These are phyloP conservation scores for Lactifluus echinatus DNA, from an alignment of 768 basidiomycete genomes.

Conservation along the genomic window DNA sequence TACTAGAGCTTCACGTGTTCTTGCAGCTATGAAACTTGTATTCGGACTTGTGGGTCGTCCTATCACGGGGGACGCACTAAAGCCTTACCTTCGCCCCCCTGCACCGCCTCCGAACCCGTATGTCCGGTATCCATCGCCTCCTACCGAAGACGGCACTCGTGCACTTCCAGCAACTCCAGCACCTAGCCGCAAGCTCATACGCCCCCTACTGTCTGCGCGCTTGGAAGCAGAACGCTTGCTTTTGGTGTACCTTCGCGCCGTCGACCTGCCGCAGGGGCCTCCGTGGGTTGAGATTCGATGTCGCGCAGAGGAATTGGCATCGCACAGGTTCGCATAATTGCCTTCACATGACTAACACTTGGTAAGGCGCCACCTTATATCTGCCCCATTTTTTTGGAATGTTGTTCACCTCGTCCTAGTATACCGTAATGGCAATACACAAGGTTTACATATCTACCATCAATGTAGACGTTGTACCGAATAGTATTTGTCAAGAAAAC, in stretches of 20 bases:
- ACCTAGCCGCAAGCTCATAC: background rate
- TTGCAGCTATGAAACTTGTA: conserved; percentile 34
- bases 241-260: background rate
- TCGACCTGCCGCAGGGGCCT: background rate
- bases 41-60: conserved; percentile 29
- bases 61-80: conserved; percentile 24
- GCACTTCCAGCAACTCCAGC: background rate
- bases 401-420: too few species aligned
- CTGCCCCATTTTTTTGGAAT: too few species aligned
- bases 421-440: too few species aligned
- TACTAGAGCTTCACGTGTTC: conserved; percentile 26
- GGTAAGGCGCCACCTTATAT: too few species aligned
- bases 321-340: background rate
- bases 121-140: conserved; percentile 26
- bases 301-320: background rate
- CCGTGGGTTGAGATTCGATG: background rate
- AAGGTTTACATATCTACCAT: too few species aligned
- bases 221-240: background rate
- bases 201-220: conserved; percentile 1
- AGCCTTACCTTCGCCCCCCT: conserved; percentile 32
- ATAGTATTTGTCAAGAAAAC: too few species aligned
- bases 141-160: conserved; percentile 1
- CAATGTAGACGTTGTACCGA: too few species aligned
- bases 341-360: background rate
- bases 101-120: conserved; percentile 36